These are phyloP conservation scores for Ogataea degrootiae DNA, from an alignment of 805 yeast genomes.

Conservation along the genomic window DNA sequence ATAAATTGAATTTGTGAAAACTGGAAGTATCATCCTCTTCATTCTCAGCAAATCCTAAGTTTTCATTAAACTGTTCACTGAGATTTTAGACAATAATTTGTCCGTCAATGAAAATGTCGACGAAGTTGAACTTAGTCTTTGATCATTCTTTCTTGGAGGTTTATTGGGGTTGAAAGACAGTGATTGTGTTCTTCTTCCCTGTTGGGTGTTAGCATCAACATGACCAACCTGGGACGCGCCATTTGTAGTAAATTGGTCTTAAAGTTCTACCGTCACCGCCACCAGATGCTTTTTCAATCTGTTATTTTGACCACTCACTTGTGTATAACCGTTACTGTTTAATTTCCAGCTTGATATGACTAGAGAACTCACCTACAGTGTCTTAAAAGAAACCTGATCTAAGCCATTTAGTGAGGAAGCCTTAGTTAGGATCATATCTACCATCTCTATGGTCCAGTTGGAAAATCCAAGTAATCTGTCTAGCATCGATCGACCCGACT, in stretches of 20 bases:
- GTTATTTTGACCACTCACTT: background rate
- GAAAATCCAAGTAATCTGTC: too few relatives aligned
- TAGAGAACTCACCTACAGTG: too few relatives aligned
- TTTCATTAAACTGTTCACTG: constrained; percentile 18
- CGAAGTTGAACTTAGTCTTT: constrained; percentile 19
- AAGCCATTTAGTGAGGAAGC: too few relatives aligned
- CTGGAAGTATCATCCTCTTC: constrained; percentile 19
- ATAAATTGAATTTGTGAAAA: constrained; percentile 19
- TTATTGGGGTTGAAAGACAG: constrained; percentile 12
- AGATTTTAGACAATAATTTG: constrained; percentile 15
- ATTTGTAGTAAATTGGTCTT: constrained; percentile 7
- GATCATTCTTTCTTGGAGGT: constrained; percentile 1
- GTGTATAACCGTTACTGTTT: background rate
- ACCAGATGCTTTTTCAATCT: background rate
- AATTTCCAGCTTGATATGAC: too few relatives aligned
- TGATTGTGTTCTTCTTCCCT: constrained; percentile 23
- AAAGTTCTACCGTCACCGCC: constrained; percentile 1
- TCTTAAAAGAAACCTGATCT: too few relatives aligned
- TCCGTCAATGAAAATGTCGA: constrained; percentile 21
- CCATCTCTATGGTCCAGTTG: too few relatives aligned
- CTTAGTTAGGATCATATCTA: too few relatives aligned
- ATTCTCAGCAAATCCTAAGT: constrained; percentile 18
- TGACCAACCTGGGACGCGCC: constrained; percentile 3
- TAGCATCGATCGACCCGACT: too few relatives aligned
- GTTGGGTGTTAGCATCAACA: background rate